phyloP scores from a whole-genome alignment of 2,329 filamentous ascomycete genomes.

The Trichoderma koningiopsis region DNA sequence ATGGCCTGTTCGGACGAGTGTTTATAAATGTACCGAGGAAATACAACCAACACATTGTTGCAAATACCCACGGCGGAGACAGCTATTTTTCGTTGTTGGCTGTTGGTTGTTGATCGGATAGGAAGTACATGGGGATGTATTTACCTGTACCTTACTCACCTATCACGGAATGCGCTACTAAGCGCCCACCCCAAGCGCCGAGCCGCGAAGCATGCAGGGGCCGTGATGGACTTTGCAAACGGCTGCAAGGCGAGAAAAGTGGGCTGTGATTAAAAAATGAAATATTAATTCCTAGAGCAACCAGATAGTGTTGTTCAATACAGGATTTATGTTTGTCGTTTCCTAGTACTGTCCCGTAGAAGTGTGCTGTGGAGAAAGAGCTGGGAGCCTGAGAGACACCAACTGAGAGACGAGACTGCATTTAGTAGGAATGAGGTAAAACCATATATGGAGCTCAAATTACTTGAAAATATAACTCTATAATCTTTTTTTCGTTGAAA shows the following conservation, averaged over 20 bases:
- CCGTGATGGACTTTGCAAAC: neutral
- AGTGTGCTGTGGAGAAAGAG: neutral
- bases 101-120: neutral
- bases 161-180: neutral
- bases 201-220: neutral
- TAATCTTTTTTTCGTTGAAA: neutral
- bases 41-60: neutral
- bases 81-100: neutral
- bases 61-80: neutral
- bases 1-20: neutral
- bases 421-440: neutral
- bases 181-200: slow-evolving; percentile 14
- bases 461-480: neutral
- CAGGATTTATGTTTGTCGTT: neutral
- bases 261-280: too few relatives aligned
- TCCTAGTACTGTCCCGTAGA: neutral
- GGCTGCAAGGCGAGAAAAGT: neutral
- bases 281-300: neutral
- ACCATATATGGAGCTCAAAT: neutral
- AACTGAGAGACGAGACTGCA: neutral
- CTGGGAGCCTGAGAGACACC: too few relatives aligned
- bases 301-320: neutral
- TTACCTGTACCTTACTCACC: neutral
- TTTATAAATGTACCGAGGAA: neutral
- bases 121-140: neutral